Base-by-base conservation (phyloP, 345 rosid species). In the Cochlearia excelsa region DNA sequence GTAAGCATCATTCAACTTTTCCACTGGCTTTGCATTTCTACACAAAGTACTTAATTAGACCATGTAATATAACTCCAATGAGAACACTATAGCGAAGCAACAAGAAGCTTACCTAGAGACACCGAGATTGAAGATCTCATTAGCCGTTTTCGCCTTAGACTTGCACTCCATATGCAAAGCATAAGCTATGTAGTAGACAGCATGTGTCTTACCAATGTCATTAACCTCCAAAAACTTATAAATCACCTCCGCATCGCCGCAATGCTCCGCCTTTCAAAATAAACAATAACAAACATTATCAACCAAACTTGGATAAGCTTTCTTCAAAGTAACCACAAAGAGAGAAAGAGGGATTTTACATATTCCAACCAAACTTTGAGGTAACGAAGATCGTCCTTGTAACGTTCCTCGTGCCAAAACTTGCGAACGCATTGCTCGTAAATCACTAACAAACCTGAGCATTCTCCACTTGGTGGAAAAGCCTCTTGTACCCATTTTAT, bases 311-410 rank as follows among this genome's bases (percentile, higher is more conserved):
- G 40, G 7, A 37, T 37, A 37, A 4, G 5, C 5, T 37, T 8
- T 8, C 1, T 37, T 30, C 3, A 38, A 57, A 8, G 11, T 37
- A 5, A 37, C 5, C 1, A 5, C 1, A 4, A 4, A 4, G 40
- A 6, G 5, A 6, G 40, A 33, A 46, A n/a, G 27, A 3, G 34
- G 60, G 58, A 46, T 66, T 86, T 59, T 68, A 87, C 99, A 67
- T 93, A 93, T 86, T 93, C 95, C 59, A 93, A 68, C 99, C 97
- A 93, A n/a, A 85, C 77, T 83, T 89, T 93, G 63, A 89, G 95
- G 68, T 89, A 93, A 52, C 99, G 97, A 37, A 85, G 82, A 74
- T 93, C 99, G 42, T 86, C 81, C 83, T 77, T 93, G 75, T 89
- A 86, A 49, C 63, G 78, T 2, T 85, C 85, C 0, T 79, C 81